Conservation (phyloP, 78 protist species). For the Emiliania huxleyi region DNA sequence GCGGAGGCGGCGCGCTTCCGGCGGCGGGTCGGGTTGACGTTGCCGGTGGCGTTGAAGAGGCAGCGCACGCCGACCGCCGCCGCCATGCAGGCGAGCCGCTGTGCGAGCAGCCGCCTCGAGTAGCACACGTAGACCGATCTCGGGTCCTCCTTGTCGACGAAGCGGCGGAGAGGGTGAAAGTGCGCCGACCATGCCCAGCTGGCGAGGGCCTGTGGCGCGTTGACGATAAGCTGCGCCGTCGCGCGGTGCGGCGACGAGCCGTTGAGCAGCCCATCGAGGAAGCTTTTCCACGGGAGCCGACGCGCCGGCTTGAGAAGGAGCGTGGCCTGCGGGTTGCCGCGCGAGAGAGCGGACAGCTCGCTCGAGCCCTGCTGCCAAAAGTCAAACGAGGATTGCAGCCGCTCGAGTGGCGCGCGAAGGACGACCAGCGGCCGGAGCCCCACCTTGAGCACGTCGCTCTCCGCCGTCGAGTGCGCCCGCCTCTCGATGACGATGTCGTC, state of each 20-base stretch:
- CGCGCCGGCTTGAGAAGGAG: not conserved
- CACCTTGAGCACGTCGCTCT: not conserved
- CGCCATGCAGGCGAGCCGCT: not conserved
- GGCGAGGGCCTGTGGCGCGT: not conserved
- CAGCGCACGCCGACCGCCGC: not conserved
- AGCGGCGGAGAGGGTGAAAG: not conserved
- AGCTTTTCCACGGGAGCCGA: not conserved
- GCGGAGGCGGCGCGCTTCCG: not conserved
- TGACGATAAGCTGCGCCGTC: not conserved
- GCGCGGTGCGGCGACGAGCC: not conserved
- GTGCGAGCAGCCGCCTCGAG: not conserved
- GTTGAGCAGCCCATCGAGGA: not conserved
- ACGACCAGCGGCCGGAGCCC: not conserved
- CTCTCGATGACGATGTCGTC: not conserved
- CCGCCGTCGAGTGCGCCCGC: not conserved
- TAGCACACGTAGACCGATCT: not conserved
- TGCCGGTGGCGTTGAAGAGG: not conserved
- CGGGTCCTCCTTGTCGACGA: not conserved
- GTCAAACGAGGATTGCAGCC: not conserved
- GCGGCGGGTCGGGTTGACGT: not conserved
- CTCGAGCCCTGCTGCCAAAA: not conserved
- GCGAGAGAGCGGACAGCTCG: not conserved
- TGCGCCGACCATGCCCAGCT: not conserved
- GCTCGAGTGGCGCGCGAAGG: not conserved
- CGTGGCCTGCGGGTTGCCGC: not conserved